A percentile compares a stretch with the other conserved stretches of the same genome.
phyloP scores from a whole-genome alignment of 2,329 filamentous ascomycete species.

The Mycogone perniciosa region DNA sequence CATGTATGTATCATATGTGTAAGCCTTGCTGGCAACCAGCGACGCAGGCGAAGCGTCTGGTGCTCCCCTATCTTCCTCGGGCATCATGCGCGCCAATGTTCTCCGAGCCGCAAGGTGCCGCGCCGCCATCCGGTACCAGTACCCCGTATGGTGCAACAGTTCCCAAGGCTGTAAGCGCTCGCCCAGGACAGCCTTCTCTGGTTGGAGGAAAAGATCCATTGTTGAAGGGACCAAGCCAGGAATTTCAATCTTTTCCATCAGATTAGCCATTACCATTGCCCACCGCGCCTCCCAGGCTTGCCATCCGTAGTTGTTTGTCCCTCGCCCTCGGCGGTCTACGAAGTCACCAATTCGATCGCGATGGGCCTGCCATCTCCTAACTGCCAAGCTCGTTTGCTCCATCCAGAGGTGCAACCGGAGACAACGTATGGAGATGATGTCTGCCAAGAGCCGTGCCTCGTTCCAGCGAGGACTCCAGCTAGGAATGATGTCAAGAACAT shows the following conservation, averaged over 20 bases:
- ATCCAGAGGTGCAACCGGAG: slow-evolving; percentile 79
- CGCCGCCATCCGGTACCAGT: slow-evolving; percentile 58
- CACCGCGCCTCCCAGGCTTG: slow-evolving; percentile 83
- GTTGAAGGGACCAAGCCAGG: slow-evolving; percentile 42
- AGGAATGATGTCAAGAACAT: slow-evolving; percentile 81
- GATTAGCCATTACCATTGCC: slow-evolving; percentile 55
- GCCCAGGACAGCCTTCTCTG: slow-evolving; percentile 52
- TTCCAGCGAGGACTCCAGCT: slow-evolving; percentile 89
- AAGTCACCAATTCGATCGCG: slow-evolving; percentile 67
- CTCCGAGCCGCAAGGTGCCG: slow-evolving; percentile 50
- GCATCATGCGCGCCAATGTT: slow-evolving; percentile 48
- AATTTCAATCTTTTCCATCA: slow-evolving; percentile 50
- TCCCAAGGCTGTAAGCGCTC: slow-evolving; percentile 59
- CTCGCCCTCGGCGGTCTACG: slow-evolving; percentile 75
- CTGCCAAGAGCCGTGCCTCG: slow-evolving; percentile 81
- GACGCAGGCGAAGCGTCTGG: slow-evolving; percentile 44
- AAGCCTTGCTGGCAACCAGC: slow-evolving; percentile 40
- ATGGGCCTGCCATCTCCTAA: slow-evolving; percentile 74
- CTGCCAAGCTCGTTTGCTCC: slow-evolving; percentile 70
- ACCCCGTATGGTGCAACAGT: slow-evolving; percentile 57
- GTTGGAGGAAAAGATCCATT: slow-evolving; percentile 42
- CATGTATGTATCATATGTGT: slow-evolving; percentile 60
- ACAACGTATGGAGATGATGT: slow-evolving; percentile 72
- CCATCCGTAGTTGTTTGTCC: slow-evolving; percentile 87
- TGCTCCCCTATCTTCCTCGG: slow-evolving; percentile 49